Percentiles rank a stretch among this genome's conserved stretches.
These are phyloP conservation scores for Porphyra umbilicalis DNA, from an alignment of 31 red algal species.

Conservation along the genomic window DNA sequence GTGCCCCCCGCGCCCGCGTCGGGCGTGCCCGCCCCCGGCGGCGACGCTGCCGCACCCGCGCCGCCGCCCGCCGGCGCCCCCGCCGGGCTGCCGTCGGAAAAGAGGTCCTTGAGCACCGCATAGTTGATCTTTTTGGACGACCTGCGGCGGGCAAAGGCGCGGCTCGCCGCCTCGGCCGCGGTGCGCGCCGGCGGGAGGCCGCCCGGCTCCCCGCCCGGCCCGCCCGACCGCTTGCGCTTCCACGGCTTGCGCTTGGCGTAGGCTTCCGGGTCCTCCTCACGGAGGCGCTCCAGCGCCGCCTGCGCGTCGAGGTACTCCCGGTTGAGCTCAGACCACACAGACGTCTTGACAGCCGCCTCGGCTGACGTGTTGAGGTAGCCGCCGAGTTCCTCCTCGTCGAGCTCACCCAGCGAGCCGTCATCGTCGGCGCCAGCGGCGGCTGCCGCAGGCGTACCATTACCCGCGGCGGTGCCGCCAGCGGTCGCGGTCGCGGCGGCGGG, in stretches of 20 bases:
- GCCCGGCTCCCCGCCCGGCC: slow-evolving; percentile 1
- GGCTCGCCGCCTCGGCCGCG: slow-evolving; percentile 17
- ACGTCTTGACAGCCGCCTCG: slow-evolving; percentile 52
- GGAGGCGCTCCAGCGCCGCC: slow-evolving; percentile 57
- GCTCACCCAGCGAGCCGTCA: slow-evolving; percentile 43
- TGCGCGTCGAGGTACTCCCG: slow-evolving; percentile 81
- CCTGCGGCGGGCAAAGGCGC: slow-evolving; percentile 28
- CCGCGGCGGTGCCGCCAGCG: not conserved
- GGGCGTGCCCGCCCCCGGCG: not conserved
- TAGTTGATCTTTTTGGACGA: slow-evolving; percentile 76
- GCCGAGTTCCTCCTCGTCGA: slow-evolving; percentile 63
- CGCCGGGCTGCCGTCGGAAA: not conserved
- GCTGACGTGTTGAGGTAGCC: slow-evolving; percentile 70
- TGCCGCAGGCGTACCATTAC: not conserved
- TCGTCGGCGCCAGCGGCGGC: not conserved
- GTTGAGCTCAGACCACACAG: slow-evolving; percentile 62
- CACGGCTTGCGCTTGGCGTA: slow-evolving; percentile 49
- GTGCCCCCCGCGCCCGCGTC: not conserved
- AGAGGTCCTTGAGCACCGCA: slow-evolving; percentile 38
- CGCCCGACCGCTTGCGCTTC: slow-evolving; percentile 18
- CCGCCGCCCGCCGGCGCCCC: not conserved
- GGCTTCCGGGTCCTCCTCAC: slow-evolving; percentile 43
- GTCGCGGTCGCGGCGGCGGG: not conserved
- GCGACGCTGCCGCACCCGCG: too few relatives aligned
- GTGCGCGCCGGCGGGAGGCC: slow-evolving; percentile 1